Evolutionary conservation across 768 basidiomycete species (phyloP), one percentile per base, ranked within the genome.

Genomic region (Pholiota molesta): DNA sequence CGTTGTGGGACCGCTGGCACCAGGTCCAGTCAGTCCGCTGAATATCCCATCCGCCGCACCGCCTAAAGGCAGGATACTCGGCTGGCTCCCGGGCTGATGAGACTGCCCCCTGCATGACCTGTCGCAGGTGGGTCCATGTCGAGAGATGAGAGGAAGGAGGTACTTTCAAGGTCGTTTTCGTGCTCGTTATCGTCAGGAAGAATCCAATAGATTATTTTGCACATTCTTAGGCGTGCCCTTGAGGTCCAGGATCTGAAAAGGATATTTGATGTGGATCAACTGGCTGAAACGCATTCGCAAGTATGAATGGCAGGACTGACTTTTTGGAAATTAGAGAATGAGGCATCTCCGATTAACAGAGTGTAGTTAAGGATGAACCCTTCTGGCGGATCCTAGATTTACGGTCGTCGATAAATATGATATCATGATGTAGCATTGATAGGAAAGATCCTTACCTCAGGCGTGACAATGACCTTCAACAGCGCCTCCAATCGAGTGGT

Each of bases 251-350:
- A 98, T 93, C 95, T 97, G 62, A 5, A 35, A 35, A 37, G 23
- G 40, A 31, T 2, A 37, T 9, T 37, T 49, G 13, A 19, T 39
- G 23, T 44, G 42, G n/a, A 26, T 40, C 21, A 33, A 39, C 33
- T 29, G 55, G 35, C 28, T 14, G 31, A 19, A 52, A 33, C 33
- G 16, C 5, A 3, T 21, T 44, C 16, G 19, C 9, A 37, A 9
- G 47, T 3, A n/a, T 39, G 26, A 21, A 21, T 10, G 49, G 9
- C 31, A 2, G 0, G 19, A 26, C 52, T 40, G 35, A 91, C 95
- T 87, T 99, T 99, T 79, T 99, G 97, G 80, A 99, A 99, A 75
- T 99, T 99, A 31, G 90, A 91, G 75, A 96, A 96, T 2, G 95
- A 96, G 5, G 91, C 89, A 75, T 98, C 97, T 23, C 94, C 94